These are phyloP conservation scores for Candida orba DNA, from an alignment of 805 yeast species.

Conservation along the genomic window DNA sequence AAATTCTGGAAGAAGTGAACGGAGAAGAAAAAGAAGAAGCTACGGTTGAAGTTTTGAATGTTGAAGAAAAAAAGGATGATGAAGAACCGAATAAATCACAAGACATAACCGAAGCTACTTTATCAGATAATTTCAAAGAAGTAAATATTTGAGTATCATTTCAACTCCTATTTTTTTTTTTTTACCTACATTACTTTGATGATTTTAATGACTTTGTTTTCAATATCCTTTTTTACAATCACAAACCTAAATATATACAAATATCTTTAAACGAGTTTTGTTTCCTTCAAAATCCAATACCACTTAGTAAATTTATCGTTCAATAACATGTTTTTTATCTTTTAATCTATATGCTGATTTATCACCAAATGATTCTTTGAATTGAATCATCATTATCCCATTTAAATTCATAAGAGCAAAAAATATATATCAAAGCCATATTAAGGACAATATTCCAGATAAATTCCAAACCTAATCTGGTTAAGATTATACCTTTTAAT, in stretches of 20 bases:
- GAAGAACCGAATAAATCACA: constrained; percentile 5
- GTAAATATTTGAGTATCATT: constrained; percentile 10
- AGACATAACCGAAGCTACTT: constrained; percentile 6
- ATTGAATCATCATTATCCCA: constrained; percentile 57
- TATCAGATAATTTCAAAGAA: constrained; percentile 18
- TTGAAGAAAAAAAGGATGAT: not conserved
- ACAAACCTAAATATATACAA: too few relatives aligned
- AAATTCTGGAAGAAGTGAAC: not conserved
- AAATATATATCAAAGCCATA: constrained; percentile 43
- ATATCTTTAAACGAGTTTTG: too few relatives aligned
- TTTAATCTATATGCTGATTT: too few relatives aligned
- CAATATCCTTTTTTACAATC: too few relatives aligned
- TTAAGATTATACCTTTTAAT: constrained; percentile 17
- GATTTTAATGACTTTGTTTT: not conserved
- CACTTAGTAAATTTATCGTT: too few relatives aligned
- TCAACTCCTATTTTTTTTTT: too few relatives aligned
- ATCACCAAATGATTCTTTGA: constrained; percentile 88
- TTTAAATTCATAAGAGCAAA: constrained; percentile 51
- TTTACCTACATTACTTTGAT: not conserved
- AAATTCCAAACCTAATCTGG: constrained; percentile 46
- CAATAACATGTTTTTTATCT: too few relatives aligned
- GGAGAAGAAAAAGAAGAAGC: not conserved
- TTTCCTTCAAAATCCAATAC: too few relatives aligned
- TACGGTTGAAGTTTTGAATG: not conserved
- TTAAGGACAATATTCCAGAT: constrained; percentile 57